Evolutionary conservation across 2,329 filamentous ascomycete species (phyloP).

Genomic region (Colletotrichum sp.): DNA sequence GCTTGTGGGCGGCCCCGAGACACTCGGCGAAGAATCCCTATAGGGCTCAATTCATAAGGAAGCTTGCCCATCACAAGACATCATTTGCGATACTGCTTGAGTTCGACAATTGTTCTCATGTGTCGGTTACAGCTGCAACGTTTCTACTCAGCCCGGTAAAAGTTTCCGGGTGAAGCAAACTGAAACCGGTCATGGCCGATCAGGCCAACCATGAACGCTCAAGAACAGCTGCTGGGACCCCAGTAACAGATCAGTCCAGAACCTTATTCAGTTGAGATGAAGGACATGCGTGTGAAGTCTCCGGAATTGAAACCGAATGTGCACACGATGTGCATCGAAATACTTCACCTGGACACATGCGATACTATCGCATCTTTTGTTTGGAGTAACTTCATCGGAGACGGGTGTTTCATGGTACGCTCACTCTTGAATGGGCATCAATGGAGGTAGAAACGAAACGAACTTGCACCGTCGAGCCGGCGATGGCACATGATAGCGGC

Average conservation of each 20-base stretch:
- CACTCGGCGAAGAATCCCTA: not conserved
- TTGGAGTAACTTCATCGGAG: not conserved
- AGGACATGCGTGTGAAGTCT: not conserved
- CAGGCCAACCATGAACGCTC: not conserved
- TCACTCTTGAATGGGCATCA: not conserved
- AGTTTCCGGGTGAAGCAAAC: not conserved
- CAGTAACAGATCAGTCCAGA: not conserved
- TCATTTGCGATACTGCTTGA: not conserved
- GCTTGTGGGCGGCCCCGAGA: not conserved
- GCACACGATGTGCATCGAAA: not conserved
- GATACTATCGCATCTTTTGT: not conserved
- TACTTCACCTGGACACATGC: not conserved
- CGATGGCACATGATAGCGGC: not conserved
- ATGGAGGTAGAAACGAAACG: not conserved
- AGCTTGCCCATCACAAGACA: not conserved
- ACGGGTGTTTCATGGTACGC: not conserved
- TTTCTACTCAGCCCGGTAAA: not conserved
- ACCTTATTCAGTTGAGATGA: not conserved
- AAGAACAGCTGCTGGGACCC: not conserved
- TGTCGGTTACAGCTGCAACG: not conserved
- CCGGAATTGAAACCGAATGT: not conserved
- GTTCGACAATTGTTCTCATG: not conserved
- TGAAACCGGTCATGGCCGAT: not conserved
- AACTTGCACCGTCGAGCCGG: not conserved
- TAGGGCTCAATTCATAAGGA: not conserved